Conservation (phyloP, 495 filamentous ascomycete species). For the Penicillium silybi region DNA sequence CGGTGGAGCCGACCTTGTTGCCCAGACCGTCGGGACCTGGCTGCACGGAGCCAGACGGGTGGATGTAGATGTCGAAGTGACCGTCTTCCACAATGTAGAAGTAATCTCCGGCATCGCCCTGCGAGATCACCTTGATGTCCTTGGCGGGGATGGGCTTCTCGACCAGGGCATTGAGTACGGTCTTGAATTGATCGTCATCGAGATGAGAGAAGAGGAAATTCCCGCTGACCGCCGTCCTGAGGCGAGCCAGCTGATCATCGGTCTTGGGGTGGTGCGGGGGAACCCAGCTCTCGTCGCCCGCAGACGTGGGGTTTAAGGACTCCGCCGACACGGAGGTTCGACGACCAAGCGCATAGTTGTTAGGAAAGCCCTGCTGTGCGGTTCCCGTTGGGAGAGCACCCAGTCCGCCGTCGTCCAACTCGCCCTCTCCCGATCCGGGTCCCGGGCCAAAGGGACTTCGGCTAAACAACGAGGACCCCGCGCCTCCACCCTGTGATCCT, state of each 20-base stretch:
- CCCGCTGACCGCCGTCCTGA: constrained; percentile 74
- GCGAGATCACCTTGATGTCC: constrained; percentile 93
- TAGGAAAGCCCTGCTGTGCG: constrained; percentile 69
- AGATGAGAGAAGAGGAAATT: constrained; percentile 96
- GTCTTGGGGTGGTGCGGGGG: constrained; percentile 83
- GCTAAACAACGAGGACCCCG: constrained; percentile 24
- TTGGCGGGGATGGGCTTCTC: constrained; percentile 95
- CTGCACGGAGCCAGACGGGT: constrained; percentile 71
- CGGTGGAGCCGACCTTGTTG: constrained; percentile 73
- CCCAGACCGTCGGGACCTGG: constrained; percentile 83
- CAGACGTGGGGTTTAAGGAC: constrained; percentile 82
- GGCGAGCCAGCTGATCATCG: constrained; percentile 69
- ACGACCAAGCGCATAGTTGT: constrained; percentile 87
- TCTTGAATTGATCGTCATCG: constrained; percentile 83
- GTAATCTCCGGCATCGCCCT: constrained; percentile 94
- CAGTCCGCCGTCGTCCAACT: constrained; percentile 23
- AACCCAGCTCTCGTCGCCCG: constrained; percentile 82
- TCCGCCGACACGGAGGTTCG: constrained; percentile 97
- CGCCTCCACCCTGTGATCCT: constrained; percentile 11
- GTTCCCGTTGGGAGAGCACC: constrained; percentile 30
- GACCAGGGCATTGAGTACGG: constrained; percentile 84
- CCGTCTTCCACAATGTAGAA: constrained; percentile 97
- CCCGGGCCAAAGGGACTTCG: constrained; percentile 35
- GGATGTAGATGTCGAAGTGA: constrained; percentile 87
- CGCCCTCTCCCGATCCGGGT: constrained; percentile 19